Evolutionary conservation across 148 eudicot species (phyloP).

Genomic region (Chenopodium berlandieri): DNA sequence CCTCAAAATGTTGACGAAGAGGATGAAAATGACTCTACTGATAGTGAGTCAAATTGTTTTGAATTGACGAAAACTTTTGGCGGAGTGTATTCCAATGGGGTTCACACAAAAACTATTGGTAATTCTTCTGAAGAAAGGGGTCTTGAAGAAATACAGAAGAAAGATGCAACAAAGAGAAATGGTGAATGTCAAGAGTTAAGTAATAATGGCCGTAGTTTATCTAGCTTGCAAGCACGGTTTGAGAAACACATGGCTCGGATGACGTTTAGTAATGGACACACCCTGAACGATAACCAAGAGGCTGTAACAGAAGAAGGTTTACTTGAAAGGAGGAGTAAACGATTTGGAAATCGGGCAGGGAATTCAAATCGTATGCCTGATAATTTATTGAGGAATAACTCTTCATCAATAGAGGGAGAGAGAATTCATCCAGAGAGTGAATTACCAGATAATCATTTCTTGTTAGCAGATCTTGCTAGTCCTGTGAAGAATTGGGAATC

Average conservation of each 20-base stretch:
- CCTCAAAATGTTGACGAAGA: slow-evolving; percentile 53
- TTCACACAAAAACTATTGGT: slow-evolving; percentile 18
- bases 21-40: slow-evolving; percentile 35
- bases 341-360: slow-evolving; percentile 32
- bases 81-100: slow-evolving; percentile 24
- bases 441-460: slow-evolving; percentile 34
- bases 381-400: slow-evolving; percentile 38
- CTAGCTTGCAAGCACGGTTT: slow-evolving; percentile 41
- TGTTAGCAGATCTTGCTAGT: slow-evolving; percentile 43
- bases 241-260: slow-evolving; percentile 39
- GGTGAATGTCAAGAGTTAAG: slow-evolving; percentile 22
- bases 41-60: slow-evolving; percentile 46
- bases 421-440: slow-evolving; percentile 35
- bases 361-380: slow-evolving; percentile 31
- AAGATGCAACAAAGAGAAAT: slow-evolving; percentile 31
- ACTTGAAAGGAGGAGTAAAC: slow-evolving; percentile 36
- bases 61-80: slow-evolving; percentile 39
- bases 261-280: slow-evolving; percentile 25
- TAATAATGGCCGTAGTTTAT: slow-evolving; percentile 31
- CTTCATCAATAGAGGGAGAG: slow-evolving; percentile 45
- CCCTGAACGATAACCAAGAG: slow-evolving; percentile 28
- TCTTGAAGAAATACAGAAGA: slow-evolving; percentile 22
- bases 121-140: slow-evolving; percentile 22
- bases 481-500: slow-evolving; percentile 71
- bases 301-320: slow-evolving; percentile 21